A percentile compares a stretch with the other conserved stretches of the same genome.
Evolutionary conservation across 1,284 basidiomycete genomes (phyloP).

Genomic region (Fomitopsis schrenkii): DNA sequence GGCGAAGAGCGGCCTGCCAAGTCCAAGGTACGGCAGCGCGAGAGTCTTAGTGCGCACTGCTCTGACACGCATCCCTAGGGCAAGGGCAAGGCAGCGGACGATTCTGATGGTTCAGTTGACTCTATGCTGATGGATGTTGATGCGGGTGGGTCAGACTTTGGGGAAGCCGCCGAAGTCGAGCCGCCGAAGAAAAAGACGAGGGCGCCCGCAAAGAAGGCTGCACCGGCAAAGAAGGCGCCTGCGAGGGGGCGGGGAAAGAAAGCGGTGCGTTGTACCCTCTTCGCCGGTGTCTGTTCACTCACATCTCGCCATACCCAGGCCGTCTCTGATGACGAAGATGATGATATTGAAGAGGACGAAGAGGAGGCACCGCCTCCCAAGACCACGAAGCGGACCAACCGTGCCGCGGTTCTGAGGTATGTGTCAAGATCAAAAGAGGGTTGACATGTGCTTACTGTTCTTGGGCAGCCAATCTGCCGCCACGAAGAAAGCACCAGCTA

Average conservation of each 20-base stretch:
- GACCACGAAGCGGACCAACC: conserved; percentile 51
- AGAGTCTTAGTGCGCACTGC: neutral
- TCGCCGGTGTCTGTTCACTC: neutral
- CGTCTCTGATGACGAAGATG: conserved; percentile 44
- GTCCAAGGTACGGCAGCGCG: conserved; percentile 18
- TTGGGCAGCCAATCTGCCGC: conserved; percentile 17
- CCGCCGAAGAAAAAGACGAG: conserved; percentile 47
- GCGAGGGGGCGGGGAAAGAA: conserved; percentile 46
- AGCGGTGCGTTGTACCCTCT: conserved; percentile 28
- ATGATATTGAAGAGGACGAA: conserved; percentile 54
- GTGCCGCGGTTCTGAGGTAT: conserved; percentile 62
- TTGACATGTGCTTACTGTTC: neutral
- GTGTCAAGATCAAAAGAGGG: conserved; percentile 10
- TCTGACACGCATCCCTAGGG: conserved; percentile 9
- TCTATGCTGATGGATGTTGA: conserved; percentile 56
- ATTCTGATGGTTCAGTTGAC: conserved; percentile 62
- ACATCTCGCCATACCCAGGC: neutral
- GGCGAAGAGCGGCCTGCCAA: conserved; percentile 17
- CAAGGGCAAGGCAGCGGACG: conserved; percentile 48
- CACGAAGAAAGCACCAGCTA: conserved; percentile 59
- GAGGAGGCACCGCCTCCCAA: conserved; percentile 44
- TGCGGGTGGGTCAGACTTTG: conserved; percentile 21
- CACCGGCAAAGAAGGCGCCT: conserved; percentile 30
- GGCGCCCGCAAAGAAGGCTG: conserved; percentile 26
- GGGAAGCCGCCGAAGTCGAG: conserved; percentile 33